Evolutionary conservation across 352 stramenopile species (phyloP).

Genomic region (Globisporangium spiculum): DNA sequence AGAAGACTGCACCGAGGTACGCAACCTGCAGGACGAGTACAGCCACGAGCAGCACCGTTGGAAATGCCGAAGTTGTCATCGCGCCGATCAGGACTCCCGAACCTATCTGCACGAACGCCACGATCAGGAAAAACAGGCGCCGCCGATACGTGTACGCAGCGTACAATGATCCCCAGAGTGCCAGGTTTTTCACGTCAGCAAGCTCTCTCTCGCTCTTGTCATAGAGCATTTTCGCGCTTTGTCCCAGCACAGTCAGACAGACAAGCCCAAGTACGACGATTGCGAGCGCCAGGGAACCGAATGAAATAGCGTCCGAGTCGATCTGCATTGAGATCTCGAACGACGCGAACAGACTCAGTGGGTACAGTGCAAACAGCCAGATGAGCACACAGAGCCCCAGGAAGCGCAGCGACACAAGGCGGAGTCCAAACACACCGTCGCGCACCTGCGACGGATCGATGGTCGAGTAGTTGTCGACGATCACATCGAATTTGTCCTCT

Average conservation of each 20-base stretch:
- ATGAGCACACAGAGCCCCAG: slow-evolving; percentile 61
- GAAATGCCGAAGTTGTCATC: slow-evolving; percentile 30
- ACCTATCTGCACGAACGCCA: slow-evolving; percentile 46
- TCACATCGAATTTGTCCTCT: slow-evolving; percentile 40
- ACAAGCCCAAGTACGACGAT: slow-evolving; percentile 42
- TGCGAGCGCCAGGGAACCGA: slow-evolving; percentile 33
- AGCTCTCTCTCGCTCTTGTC: slow-evolving; percentile 49
- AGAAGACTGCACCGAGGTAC: slow-evolving; percentile 47
- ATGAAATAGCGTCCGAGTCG: slow-evolving; percentile 22
- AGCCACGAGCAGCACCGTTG: slow-evolving; percentile 38
- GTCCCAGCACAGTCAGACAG: slow-evolving; percentile 38
- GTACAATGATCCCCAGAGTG: slow-evolving; percentile 61
- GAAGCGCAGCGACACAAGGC: slow-evolving; percentile 54
- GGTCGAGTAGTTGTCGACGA: slow-evolving; percentile 34
- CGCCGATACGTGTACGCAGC: slow-evolving; percentile 54
- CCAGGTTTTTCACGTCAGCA: slow-evolving; percentile 46
- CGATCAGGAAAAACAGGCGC: slow-evolving; percentile 68
- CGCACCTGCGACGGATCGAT: slow-evolving; percentile 14
- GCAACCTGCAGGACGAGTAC: slow-evolving; percentile 49
- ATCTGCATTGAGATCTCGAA: slow-evolving; percentile 77
- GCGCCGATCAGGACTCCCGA: slow-evolving; percentile 54
- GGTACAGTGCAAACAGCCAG: slow-evolving; percentile 62
- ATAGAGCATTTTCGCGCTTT: slow-evolving; percentile 38
- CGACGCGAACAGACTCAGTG: slow-evolving; percentile 54
- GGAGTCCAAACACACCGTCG: slow-evolving; percentile 35